Evolutionary conservation across 108 stramenopile genomes (phyloP).

Genomic region (Discostella pseudostelligera): DNA sequence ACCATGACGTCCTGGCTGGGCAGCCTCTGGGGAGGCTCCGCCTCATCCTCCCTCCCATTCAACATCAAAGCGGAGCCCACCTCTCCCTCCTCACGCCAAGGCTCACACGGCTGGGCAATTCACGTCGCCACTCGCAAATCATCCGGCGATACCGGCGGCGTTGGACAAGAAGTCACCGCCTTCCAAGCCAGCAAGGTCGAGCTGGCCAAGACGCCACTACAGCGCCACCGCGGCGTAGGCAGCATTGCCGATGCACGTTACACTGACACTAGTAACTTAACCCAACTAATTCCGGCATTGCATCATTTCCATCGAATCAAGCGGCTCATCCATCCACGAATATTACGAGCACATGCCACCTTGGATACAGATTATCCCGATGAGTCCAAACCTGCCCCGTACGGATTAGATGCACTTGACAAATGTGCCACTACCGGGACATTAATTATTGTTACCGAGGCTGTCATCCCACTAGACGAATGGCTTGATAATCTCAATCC

Average conservation of each 20-base stretch:
- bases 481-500: conserved; percentile 54
- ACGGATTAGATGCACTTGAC: conserved; percentile 21
- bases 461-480: conserved; percentile 57
- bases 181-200: conserved; percentile 74
- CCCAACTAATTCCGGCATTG: conserved; percentile 69
- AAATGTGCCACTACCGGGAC: conserved; percentile 59
- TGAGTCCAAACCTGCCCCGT: conserved; percentile 33
- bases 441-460: conserved; percentile 80
- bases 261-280: conserved; percentile 38
- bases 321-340: conserved; percentile 76
- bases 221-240: too few relatives aligned
- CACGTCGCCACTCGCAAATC: conserved; percentile 58
- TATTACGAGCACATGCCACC: conserved; percentile 72
- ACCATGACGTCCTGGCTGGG: conserved; percentile 42
- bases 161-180: conserved; percentile 57
- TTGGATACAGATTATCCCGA: conserved; percentile 82
- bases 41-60: conserved; percentile 69
- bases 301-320: conserved; percentile 80
- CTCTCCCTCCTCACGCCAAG: conserved; percentile 48
- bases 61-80: conserved; percentile 61
- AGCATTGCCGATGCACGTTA: too few relatives aligned
- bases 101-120: conserved; percentile 69
- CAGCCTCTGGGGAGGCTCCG: conserved; percentile 63
- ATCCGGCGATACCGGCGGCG: too few relatives aligned
- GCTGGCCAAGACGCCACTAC: conserved; percentile 53